Evolutionary conservation across 768 basidiomycete genomes (phyloP).

Genomic region (Boletus subcaerulescens): DNA sequence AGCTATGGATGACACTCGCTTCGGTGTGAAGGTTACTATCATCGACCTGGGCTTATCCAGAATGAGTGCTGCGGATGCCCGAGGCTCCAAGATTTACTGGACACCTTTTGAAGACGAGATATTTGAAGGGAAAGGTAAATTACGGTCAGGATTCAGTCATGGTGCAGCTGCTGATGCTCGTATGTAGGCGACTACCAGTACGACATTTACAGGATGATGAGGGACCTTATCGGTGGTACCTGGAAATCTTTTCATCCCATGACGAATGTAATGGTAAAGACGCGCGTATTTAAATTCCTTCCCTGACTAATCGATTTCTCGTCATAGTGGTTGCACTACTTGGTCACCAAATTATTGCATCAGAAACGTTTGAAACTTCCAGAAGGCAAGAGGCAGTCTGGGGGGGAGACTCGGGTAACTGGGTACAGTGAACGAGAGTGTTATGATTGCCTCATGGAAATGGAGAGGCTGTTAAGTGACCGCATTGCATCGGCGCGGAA

Average conservation of each 20-base stretch:
- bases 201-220: conserved; percentile 92
- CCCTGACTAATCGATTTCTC: conserved; percentile 9
- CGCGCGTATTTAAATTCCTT: neutral
- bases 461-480: conserved; percentile 55
- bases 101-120: conserved; percentile 85
- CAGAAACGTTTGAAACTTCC: conserved; percentile 67
- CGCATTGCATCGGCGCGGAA: conserved; percentile 41
- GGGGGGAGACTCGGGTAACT: conserved; percentile 16
- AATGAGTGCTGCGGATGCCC: conserved; percentile 58
- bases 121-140: conserved; percentile 87
- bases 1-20: conserved; percentile 61
- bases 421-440: conserved; percentile 65
- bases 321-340: conserved; percentile 87
- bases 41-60: conserved; percentile 95
- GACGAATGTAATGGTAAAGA: conserved; percentile 86
- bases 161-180: conserved; percentile 10
- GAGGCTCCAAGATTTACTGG: conserved; percentile 54
- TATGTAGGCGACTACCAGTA: conserved; percentile 84
- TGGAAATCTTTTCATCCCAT: conserved; percentile 82
- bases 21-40: conserved; percentile 77
- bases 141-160: neutral
- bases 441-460: conserved; percentile 63
- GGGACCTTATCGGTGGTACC: conserved; percentile 47
- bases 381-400: conserved; percentile 36
- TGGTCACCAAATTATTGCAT: conserved; percentile 67